phyloP scores from a whole-genome alignment of 2,329 filamentous ascomycete genomes.

The Geoglossum cookeanum region DNA sequence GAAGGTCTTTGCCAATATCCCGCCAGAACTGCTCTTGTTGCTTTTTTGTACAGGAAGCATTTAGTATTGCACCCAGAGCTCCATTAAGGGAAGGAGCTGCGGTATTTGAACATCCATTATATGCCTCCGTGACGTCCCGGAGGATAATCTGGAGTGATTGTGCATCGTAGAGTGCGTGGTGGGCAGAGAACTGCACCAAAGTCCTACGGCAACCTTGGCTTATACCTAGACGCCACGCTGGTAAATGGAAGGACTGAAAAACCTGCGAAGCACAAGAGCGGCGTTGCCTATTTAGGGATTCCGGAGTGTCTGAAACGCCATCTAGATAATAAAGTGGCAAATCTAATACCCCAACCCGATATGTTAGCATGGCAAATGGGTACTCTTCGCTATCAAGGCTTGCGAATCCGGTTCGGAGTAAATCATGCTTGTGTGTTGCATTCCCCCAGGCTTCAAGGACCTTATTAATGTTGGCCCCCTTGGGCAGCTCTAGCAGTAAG shows the following conservation, averaged over 20 bases:
- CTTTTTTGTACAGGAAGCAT: constrained; percentile 16
- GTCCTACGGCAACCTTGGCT: constrained; percentile 13
- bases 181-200: constrained; percentile 34
- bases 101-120: constrained; percentile 15
- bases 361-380: constrained; percentile 60
- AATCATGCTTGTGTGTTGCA: constrained; percentile 38
- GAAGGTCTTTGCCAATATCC: neutral
- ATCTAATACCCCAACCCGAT: constrained; percentile 14
- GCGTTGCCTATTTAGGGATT: neutral
- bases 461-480: constrained; percentile 18
- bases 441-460: constrained; percentile 40
- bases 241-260: constrained; percentile 28
- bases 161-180: constrained; percentile 79
- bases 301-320: neutral
- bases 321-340: neutral
- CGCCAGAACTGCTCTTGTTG: constrained; percentile 6
- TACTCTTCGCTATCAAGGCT: constrained; percentile 36
- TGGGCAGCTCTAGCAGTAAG: constrained; percentile 33
- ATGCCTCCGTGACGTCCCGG: constrained; percentile 31
- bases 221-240: constrained; percentile 45
- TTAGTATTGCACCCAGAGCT: constrained; percentile 27
- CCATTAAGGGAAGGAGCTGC: constrained; percentile 20
- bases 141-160: constrained; percentile 50
- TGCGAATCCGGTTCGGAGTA: constrained; percentile 59
- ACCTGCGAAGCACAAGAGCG: constrained; percentile 12